Evolutionary conservation across 257 asterid species (phyloP), one percentile per base, ranked within the genome.

Genomic region (Fraxinus cuspidata): DNA sequence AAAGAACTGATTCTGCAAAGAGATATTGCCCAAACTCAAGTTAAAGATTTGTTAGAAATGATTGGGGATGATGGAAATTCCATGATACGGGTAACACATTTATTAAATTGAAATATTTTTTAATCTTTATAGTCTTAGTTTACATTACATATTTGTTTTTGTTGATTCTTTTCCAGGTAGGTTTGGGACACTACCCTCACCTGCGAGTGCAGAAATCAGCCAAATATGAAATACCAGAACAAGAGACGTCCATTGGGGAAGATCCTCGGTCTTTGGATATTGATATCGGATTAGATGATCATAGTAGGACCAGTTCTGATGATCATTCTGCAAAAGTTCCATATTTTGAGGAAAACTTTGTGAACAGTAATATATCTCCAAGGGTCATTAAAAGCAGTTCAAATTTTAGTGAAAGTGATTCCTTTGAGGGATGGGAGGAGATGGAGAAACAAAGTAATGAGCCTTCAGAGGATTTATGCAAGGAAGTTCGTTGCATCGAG

Each of bases 401-500:
- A 34, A 79, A 84, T 80, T 88, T 70, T 68, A 90, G 90, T 5
- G 97, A 88, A 72, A 87, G 84, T 32, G 91, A 88, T 74, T 90
- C 96, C 5, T 84, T 75, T 81, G 89, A 80, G 47, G 93, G 85
- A 25, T 96, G 99, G 99, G 98, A 85, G 74, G 97, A 89, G 38
- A 83, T 88, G 5, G 99, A 90, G 70, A 88, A 88, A 78, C 92
- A 84, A 81, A 96, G 99, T 47, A 78, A 79, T 38, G 89, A 82
- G 64, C 60, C 90, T 8, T 89, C 92, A 3, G 98, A 93, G 82
- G 97, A 96, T 80, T 75, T 83, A 25, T 93, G 96, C 86, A 85
- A 87, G 84, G 98, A 89, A 78, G 98, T 96, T 71, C 93, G 90
- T 78, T 93, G 97, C 86, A 83, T 93, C 21, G 97, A 93, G 81